Base-by-base conservation (phyloP, 2,329 filamentous ascomycete genomes). In the Biscogniauxia mediterranea region DNA sequence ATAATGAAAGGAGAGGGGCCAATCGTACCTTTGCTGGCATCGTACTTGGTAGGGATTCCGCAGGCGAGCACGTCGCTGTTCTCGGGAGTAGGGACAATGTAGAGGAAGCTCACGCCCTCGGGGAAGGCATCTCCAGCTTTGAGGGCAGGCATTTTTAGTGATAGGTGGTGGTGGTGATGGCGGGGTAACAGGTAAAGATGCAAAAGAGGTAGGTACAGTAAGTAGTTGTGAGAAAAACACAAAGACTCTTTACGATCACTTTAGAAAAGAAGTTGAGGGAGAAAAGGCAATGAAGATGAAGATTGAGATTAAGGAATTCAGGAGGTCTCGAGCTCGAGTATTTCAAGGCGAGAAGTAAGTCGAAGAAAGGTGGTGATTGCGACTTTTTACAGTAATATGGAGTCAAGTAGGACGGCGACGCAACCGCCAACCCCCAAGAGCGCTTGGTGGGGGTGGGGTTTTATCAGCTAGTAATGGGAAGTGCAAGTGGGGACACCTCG, bases 51-150 rank as follows among this genome's bases (percentile, higher is more conserved):
- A 63, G 92, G 92, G 61, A 90, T 84, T 68, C 93, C 93, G 78
- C 93, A 97, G 65, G 85, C 81, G 58, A 85, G 91, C 70, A 96
- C 85, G 68, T 85, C 83, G 66, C 84, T 80, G 56, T 81, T 84
- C 70, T 94, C 91, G 60, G 84, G 80, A 15, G 87, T 84, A 77
- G 91, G 92, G 64, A 91, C 89, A 68, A 95, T 85, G 84, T 93
- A 95, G 72, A 87, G 89, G 83, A 97, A 97, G 77, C 83, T 82
- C 64, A 96, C 89, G 70, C 85, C 89, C 69, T 87, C 81, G 69
- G 93, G 93, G 84, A 98, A 94, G 75, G 82, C 81, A 77, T 96
- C 92, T 74, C 93, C 93, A 75, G 85, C 84, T 77, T 93, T 88
- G 78, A 95, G 85, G 76, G 84, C 84, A 80, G 89, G 71, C 83